phyloP scores from a whole-genome alignment of 352 stramenopile species.

The Pythium plurisporium region DNA sequence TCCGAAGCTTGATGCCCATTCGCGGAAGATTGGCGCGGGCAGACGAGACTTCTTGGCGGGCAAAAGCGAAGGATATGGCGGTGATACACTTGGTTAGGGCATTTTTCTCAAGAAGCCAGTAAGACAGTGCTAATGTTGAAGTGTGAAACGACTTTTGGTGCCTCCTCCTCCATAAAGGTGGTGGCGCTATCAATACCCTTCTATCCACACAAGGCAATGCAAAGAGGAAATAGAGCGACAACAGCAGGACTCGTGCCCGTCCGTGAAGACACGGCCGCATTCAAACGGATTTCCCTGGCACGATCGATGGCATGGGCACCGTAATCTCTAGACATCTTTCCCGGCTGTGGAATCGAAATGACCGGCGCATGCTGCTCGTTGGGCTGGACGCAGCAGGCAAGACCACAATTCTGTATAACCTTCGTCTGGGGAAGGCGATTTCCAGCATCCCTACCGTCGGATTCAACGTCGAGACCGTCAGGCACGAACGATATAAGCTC shows the following conservation, averaged over 20 bases:
- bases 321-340: conserved; percentile 57
- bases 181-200: background rate
- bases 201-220: background rate
- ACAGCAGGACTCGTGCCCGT: background rate
- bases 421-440: conserved; percentile 71
- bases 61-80: conserved; percentile 90
- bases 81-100: conserved; percentile 83
- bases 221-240: background rate
- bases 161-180: background rate
- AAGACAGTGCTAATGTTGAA: conserved; percentile 1
- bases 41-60: conserved; percentile 93
- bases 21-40: conserved; percentile 91
- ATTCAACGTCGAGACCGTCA: conserved; percentile 82
- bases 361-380: conserved; percentile 70
- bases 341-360: conserved; percentile 74
- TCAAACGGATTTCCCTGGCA: background rate
- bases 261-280: background rate
- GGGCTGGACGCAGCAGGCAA: conserved; percentile 74
- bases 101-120: background rate
- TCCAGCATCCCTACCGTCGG: conserved; percentile 75
- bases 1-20: conserved; percentile 98
- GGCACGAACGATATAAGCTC: conserved; percentile 67
- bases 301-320: conserved; percentile 62
- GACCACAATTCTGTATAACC: conserved; percentile 79
- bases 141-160: conserved; percentile 3